Base-by-base conservation (phyloP, 2,329 filamentous ascomycete species). In the Verticillium longisporum region DNA sequence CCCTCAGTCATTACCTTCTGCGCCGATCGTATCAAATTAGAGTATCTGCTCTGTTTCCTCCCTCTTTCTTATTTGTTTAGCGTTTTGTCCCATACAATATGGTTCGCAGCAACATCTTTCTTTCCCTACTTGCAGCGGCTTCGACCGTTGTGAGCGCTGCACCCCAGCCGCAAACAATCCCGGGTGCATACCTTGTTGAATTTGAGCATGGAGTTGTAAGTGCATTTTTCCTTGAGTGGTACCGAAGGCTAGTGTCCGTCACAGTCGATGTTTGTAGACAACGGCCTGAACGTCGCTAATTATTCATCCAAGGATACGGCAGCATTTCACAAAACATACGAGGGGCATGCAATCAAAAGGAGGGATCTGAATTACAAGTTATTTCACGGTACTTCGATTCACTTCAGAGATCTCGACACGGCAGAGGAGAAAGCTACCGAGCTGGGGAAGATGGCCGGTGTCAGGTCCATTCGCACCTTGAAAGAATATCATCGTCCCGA, bases 371-470 rank as follows among this genome's bases (percentile, higher is more conserved):
- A 80, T 64, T 81, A 76, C 66, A 74, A 77, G 64, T 72, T 84
- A 21, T 85, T 85, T 75, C 81, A 79, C 66, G 82, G 82, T 59
- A 77, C 76, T 2, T 84, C 83, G 1, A 78, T 85, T 62, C 77
- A 82, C 66, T 77, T 85, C 68, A 73, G 79, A 59, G 75, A 84
- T 61, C 57, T 75, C 55, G 70, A 75, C n/a, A 75, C 73, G 32
- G 77, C 80, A 33, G 75, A 79, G 31, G 70, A 77, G 36, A 71
- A 77, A 60, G 77, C 77, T 1, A 68, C 70, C 10, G 71, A 75
- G 65, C 72, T 84, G 61, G 72, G 73, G 1, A 66, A 68, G 6
- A 68, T 81, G 59, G 71, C 78, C 0, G 75, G 72, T 53, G 75
- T 85, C 66, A 82, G 80, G 73, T 70, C 72, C 21, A 71, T 82